Conservation (phyloP, 768 basidiomycete species). For the Rhizopogon roseolus region DNA sequence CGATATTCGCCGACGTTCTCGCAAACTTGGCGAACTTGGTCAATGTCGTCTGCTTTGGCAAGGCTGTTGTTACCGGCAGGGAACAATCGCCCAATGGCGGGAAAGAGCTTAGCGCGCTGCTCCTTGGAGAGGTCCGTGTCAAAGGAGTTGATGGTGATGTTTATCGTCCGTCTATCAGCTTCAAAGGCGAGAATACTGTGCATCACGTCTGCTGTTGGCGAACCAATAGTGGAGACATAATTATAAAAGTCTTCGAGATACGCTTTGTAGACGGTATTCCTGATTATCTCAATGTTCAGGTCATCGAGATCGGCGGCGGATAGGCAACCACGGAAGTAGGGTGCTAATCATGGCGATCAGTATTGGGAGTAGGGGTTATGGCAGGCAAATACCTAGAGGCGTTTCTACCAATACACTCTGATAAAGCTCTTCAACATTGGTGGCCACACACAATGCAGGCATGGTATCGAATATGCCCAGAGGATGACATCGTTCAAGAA, state of each 20-base stretch:
- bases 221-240: constrained; percentile 74
- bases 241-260: constrained; percentile 97
- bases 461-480: constrained; percentile 97
- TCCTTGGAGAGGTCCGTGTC: constrained; percentile 94
- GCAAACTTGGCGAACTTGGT: constrained; percentile 83
- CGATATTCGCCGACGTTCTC: constrained; percentile 90
- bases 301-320: constrained; percentile 96
- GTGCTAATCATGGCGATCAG: constrained; percentile 42
- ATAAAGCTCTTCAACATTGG: constrained; percentile 97
- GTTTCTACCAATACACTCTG: constrained; percentile 97
- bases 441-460: constrained; percentile 98
- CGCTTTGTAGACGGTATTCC: constrained; percentile 97
- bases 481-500: constrained; percentile 94
- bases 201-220: constrained; percentile 91
- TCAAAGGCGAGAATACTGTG: constrained; percentile 89
- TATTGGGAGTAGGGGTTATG: neutral
- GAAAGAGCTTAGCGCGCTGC: constrained; percentile 90
- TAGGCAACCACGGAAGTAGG: constrained; percentile 95
- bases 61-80: constrained; percentile 95
- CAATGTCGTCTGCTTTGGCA: constrained; percentile 91
- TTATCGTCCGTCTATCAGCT: constrained; percentile 94
- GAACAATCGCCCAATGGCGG: constrained; percentile 87
- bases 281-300: constrained; percentile 99
- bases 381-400: constrained; percentile 71
- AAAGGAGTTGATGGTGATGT: constrained; percentile 99